Percentiles rank a stretch among this genome's conserved stretches.
phyloP scores from a whole-genome alignment of 306 rosid species.

The Macrotyloma uniflorum region DNA sequence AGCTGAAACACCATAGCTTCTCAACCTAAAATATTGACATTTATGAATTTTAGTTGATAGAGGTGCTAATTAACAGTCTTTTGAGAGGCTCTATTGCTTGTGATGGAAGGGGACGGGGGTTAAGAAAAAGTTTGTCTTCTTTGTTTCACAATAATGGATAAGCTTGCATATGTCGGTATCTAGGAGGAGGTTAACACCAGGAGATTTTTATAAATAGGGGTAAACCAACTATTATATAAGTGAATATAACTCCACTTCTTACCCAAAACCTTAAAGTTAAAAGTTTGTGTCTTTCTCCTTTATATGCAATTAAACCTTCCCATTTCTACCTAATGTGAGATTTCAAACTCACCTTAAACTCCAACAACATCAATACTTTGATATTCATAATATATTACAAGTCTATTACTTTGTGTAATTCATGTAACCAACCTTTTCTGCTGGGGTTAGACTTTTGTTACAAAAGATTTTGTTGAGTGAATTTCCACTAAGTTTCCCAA shows the following conservation, averaged over 20 bases:
- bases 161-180: no score
- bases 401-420: neutral
- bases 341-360: no score
- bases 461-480: neutral
- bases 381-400: neutral
- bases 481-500: neutral
- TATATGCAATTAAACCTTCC: no score
- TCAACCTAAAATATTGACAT: constrained; percentile 41
- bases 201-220: no score
- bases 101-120: neutral
- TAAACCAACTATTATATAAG: no score
- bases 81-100: neutral
- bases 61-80: neutral
- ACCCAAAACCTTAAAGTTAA: no score
- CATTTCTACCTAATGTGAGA: no score
- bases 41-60: neutral
- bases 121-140: neutral
- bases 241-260: no score
- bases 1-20: constrained; percentile 63
- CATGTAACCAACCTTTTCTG: neutral
- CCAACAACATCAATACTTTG: neutral
- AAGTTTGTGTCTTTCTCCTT: no score
- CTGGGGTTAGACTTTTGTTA: neutral
- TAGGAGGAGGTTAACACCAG: no score
- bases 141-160: neutral